Conservation (phyloP, 805 yeast genomes). For the Saccharomyces mikatae region DNA sequence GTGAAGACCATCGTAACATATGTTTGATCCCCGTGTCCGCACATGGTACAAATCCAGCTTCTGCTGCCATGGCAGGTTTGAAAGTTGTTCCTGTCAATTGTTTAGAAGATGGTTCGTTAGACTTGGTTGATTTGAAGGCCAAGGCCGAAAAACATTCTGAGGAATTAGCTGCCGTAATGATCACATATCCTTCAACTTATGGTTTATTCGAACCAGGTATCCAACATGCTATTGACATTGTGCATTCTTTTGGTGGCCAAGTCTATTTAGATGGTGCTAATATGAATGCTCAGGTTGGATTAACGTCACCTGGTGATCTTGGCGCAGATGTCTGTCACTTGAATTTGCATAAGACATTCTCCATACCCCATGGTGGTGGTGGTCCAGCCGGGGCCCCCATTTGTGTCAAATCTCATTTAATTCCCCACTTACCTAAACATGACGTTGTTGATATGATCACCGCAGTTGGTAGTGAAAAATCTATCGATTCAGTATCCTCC, state of each 20-base stretch:
- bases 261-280: constrained; percentile 98
- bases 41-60: constrained; percentile 97
- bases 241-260: constrained; percentile 85
- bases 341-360: constrained; percentile 93
- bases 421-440: constrained; percentile 77
- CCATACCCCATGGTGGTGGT: constrained; percentile 98
- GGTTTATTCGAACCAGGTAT: constrained; percentile 94
- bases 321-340: constrained; percentile 98
- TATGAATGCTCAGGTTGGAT: constrained; percentile 98
- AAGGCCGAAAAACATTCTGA: constrained; percentile 66
- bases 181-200: constrained; percentile 95
- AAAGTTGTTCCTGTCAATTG: constrained; percentile 92
- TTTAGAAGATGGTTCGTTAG: constrained; percentile 75
- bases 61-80: constrained; percentile 95
- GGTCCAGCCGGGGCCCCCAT: constrained; percentile 99
- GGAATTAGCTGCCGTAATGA: constrained; percentile 84
- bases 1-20: constrained; percentile 67
- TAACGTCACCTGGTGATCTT: constrained; percentile 93
- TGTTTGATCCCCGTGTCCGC: constrained; percentile 96
- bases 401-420: constrained; percentile 77
- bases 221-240: constrained; percentile 72
- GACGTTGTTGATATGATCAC: constrained; percentile 46
- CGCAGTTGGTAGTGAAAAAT: constrained; percentile 32
- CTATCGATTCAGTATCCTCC: constrained; percentile 75
- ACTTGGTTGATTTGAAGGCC: constrained; percentile 60